Conservation (phyloP, 2,329 filamentous ascomycete species). For the Berkeleyomyces rouxiae region DNA sequence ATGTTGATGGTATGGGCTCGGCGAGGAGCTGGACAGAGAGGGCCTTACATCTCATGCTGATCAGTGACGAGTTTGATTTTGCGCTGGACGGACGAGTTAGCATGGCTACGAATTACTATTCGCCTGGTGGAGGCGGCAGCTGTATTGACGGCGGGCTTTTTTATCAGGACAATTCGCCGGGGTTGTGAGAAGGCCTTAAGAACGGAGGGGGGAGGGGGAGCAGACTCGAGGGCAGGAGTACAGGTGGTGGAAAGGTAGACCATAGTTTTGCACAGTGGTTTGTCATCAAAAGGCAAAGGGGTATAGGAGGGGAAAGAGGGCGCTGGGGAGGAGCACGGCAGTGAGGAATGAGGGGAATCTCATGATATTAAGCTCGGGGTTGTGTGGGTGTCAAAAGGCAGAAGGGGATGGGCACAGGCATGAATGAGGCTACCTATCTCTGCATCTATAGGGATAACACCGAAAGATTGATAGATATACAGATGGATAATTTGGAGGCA, state of each 20-base stretch:
- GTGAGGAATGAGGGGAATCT: not conserved
- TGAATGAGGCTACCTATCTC: too few species aligned
- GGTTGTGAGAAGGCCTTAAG: not conserved
- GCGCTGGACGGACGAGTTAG: slow-evolving; percentile 41
- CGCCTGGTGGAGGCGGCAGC: slow-evolving; percentile 1
- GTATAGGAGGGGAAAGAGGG: not conserved
- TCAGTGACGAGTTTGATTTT: slow-evolving; percentile 86
- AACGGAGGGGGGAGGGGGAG: not conserved
- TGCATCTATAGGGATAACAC: too few species aligned
- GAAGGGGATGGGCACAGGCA: not conserved
- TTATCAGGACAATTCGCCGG: not conserved
- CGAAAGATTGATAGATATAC: not conserved
- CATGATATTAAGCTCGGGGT: not conserved
- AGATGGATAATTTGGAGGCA: not conserved
- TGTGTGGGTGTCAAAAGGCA: not conserved
- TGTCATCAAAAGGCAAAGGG: not conserved
- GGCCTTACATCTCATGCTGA: slow-evolving; percentile 69
- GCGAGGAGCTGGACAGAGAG: not conserved
- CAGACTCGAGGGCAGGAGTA: too few species aligned
- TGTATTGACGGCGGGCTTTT: not conserved
- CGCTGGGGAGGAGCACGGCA: not conserved
- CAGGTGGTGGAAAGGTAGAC: not conserved
- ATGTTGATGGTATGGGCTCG: not conserved
- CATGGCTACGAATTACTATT: not conserved
- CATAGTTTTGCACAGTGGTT: not conserved